phyloP scores from a whole-genome alignment of 1,284 basidiomycete species.

The Phenoliferia sp. region DNA sequence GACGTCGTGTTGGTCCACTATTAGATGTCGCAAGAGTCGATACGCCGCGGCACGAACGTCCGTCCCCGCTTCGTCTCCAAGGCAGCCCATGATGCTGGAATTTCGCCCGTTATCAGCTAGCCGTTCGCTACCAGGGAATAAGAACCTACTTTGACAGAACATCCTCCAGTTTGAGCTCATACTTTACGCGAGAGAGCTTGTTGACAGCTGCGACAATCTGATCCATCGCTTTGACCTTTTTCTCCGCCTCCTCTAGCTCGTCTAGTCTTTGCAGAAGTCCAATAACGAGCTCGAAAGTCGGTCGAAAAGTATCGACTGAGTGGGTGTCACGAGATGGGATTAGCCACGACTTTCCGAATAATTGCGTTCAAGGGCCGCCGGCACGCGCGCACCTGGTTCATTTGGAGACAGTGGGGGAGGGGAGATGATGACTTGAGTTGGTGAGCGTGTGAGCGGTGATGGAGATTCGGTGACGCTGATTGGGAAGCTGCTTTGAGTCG shows the following conservation, averaged over 20 bases:
- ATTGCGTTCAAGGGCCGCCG: neutral
- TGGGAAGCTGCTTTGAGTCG: neutral
- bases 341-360: neutral
- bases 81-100: conserved; percentile 62
- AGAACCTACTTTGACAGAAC: conserved; percentile 1
- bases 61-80: conserved; percentile 69
- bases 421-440: neutral
- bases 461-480: neutral
- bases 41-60: conserved; percentile 79
- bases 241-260: neutral
- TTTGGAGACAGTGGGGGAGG: neutral
- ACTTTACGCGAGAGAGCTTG: conserved; percentile 3
- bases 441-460: neutral
- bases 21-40: conserved; percentile 72
- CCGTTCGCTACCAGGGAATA: neutral
- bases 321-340: neutral
- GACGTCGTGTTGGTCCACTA: conserved; percentile 66
- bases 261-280: neutral
- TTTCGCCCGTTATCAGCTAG: conserved; percentile 28
- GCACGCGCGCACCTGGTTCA: neutral
- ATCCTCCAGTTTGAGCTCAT: conserved; percentile 11
- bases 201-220: conserved; percentile 17
- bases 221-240: conserved; percentile 23
- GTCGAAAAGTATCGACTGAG: neutral
- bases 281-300: conserved; percentile 1